Evolutionary conservation across 331 rosid genomes (phyloP), one percentile per base, ranked within the genome.

Genomic region (Ulmus americana): DNA sequence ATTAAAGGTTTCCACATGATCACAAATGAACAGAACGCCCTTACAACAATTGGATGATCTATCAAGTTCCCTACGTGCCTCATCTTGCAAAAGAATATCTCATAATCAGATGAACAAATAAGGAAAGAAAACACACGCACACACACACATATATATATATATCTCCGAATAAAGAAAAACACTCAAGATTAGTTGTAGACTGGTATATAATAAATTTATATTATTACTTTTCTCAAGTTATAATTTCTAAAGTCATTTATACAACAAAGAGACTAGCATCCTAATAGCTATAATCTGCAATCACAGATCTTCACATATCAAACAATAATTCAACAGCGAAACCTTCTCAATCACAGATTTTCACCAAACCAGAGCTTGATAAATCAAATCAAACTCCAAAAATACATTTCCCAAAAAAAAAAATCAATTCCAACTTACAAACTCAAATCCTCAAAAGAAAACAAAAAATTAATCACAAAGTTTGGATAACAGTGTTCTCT

Each of bases 51-150:
- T 0, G 87, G 90, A 70, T 94, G 99, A 40, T 94, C 92, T 43
- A 94, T 94, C 60, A 94, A 74, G 60, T 73, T 94, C 99, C 62
- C 83, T 79, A 1, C 95, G 71, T 49, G 90, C 70, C 43, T 90
- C 95, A 12, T 94, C 99, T 90, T 86, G 71, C 63, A 22, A 64
- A 54, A 48, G 10, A 39, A 49, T 9, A 59, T 13, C 7, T 13
- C 7, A 13, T 18, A 63, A 28, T 63, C 53, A 55, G 10, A 40
- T 16, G 13, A 40, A 48, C 46, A 22, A n/a, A 11, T 14, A 13
- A 42, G 9, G 5, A 16, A 72, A 10, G 28, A 46, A n/a, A 48
- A 16, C 1, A 38, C 45, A 61, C 22, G 1, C 22, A 20, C 22
- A 20, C 22, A 28, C 2, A 28, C 2, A 28, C 2, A 28, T 3